Evolutionary conservation across 225 moss, liverwort and hornwort species (phyloP), one percentile per base, ranked within the genome.

Genomic region (Marchantia paleacea): DNA sequence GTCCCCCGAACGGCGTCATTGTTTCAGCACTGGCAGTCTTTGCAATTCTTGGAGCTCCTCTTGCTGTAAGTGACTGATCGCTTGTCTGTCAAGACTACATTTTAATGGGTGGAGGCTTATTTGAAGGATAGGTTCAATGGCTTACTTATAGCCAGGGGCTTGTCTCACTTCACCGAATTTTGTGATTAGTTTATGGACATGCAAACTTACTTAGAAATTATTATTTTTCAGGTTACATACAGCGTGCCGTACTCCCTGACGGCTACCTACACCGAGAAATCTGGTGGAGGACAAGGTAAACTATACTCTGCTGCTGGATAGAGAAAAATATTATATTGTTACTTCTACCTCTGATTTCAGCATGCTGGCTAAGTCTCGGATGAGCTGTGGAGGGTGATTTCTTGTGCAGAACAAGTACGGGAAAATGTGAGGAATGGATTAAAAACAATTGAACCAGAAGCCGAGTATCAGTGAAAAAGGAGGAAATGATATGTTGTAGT

Each of bases 221-320:
- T 79, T 51, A 13, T 12, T 12, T 28, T 62, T 55, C 80, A 87
- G 87, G 84, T 87, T 54, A 92, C 94, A 0, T 96, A 94, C 67
- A 94, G 94, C 63, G 91, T 96, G 16, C 96, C 96, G 1, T 96
- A 96, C 50, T 86, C 96, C 3, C 66, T 96, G 79, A 96, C 91
- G 1, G 92, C 96, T 6, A 94, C 92, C 0, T 94, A 85, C 52
- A 94, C 96, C 0, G 92, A 90, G 80, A 96, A 89, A 79, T 85
- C 89, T 13, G 96, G 96, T 61, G 92, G 92, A n/a, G 96, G 96
- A 0, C 96, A 96, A 90, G 96, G 95, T 85, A 77, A 55, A 4
- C 7, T 18, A 18, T 69, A 25, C 29, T 58, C 3, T 20, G 24
- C 39, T 39, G 2, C 39, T 39, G 39, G 39, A 39, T 39, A 39